Conservation (phyloP, 768 basidiomycete species). For the Phanerochaete sordida region DNA sequence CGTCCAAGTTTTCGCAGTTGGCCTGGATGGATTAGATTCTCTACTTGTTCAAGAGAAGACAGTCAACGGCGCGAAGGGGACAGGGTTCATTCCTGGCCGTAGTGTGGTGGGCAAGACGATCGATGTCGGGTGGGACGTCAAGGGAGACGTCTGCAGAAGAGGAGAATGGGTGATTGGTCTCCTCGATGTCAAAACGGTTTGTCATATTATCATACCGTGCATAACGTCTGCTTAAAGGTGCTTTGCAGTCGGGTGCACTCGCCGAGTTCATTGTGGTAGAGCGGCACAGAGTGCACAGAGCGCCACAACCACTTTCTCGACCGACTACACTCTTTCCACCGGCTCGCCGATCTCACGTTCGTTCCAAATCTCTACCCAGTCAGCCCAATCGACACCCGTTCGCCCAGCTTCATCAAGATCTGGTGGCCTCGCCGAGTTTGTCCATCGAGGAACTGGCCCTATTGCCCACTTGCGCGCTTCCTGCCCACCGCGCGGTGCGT, state of each 20-base stretch:
- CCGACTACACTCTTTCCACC: conserved; percentile 27
- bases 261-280: conserved; percentile 88
- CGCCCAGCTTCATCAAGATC: conserved; percentile 15
- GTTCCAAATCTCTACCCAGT: conserved; percentile 21
- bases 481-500: conserved; percentile 80
- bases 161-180: conserved; percentile 90
- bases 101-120: conserved; percentile 83
- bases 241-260: conserved; percentile 70
- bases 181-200: conserved; percentile 75
- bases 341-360: conserved; percentile 21
- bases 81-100: conserved; percentile 81
- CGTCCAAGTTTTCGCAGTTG: conserved; percentile 90
- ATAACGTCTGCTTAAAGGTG: not conserved
- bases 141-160: conserved; percentile 46
- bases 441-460: conserved; percentile 75
- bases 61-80: conserved; percentile 18
- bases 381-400: conserved; percentile 17
- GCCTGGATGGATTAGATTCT: conserved; percentile 71
- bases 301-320: conserved; percentile 48
- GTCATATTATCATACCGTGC: too few relatives aligned
- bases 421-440: conserved; percentile 23
- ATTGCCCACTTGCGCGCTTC: conserved; percentile 72
- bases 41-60: conserved; percentile 53
- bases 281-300: conserved; percentile 69
- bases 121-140: conserved; percentile 80